Evolutionary conservation across 164 flowering plant species (phyloP).

Genomic region (Nymphaea thermarum): DNA sequence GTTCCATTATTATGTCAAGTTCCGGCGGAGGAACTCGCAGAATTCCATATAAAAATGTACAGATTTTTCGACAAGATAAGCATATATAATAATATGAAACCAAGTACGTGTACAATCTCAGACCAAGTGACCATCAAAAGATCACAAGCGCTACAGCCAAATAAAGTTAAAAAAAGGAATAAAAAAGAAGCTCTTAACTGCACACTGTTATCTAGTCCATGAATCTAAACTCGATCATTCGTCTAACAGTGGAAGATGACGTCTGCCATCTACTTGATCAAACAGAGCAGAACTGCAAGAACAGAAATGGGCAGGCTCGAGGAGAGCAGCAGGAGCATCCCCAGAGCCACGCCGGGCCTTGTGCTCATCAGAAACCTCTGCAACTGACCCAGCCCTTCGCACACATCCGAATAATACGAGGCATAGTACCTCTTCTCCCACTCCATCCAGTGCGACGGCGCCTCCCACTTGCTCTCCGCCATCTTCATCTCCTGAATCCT

Average conservation of each 20-base stretch:
- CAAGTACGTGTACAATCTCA: too few relatives aligned
- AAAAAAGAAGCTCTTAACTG: too few relatives aligned
- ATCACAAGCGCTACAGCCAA: too few relatives aligned
- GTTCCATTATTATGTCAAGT: too few relatives aligned
- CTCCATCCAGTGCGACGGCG: slow-evolving; percentile 41
- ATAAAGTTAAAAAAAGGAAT: too few relatives aligned
- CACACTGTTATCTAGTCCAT: too few relatives aligned
- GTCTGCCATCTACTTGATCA: slow-evolving; percentile 12
- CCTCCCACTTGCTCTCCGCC: slow-evolving; percentile 28
- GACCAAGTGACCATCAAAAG: too few relatives aligned
- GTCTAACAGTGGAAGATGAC: not conserved
- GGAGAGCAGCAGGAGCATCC: slow-evolving; percentile 13
- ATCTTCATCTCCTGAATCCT: slow-evolving; percentile 46
- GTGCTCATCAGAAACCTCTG: slow-evolving; percentile 43
- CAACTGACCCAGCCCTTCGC: slow-evolving; percentile 26
- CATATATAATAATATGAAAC: too few relatives aligned
- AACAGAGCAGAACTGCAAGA: slow-evolving; percentile 8
- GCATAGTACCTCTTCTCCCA: slow-evolving; percentile 46
- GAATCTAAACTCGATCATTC: too few relatives aligned
- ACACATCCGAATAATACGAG: slow-evolving; percentile 24
- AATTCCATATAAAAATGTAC: too few relatives aligned
- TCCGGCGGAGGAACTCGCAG: too few relatives aligned
- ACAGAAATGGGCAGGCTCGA: slow-evolving; percentile 27
- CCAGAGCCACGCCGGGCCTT: slow-evolving; percentile 45
- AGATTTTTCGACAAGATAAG: too few relatives aligned